phyloP scores from a whole-genome alignment of 1,139 yeast species.

The Geotrichum reessii region DNA sequence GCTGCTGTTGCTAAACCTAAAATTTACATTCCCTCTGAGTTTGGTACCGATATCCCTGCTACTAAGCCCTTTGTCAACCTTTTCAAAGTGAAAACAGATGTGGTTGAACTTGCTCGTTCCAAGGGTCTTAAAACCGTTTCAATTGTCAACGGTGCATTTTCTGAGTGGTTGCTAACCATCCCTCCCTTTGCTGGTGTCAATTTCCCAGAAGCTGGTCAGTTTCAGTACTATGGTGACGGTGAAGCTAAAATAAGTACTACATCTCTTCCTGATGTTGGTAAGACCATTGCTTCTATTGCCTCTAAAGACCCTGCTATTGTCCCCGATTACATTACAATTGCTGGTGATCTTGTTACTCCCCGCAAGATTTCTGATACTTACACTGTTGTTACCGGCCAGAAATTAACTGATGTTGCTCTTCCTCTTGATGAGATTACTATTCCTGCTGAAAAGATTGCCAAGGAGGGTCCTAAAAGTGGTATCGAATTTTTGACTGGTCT shows the following conservation, averaged over 20 bases:
- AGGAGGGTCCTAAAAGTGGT: conserved; percentile 7
- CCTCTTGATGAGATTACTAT: conserved; percentile 5
- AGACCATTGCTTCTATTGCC: conserved; percentile 41
- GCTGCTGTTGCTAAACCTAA: conserved; percentile 42
- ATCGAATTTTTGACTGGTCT: conserved; percentile 7
- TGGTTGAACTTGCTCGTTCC: conserved; percentile 40
- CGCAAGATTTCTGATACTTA: conserved; percentile 41
- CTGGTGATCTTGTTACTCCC: conserved; percentile 41
- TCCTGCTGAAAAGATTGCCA: conserved; percentile 8
- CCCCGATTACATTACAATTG: conserved; percentile 45
- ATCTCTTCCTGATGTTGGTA: conserved; percentile 46
- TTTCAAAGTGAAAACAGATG: conserved; percentile 40
- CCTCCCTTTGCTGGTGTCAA: conserved; percentile 37
- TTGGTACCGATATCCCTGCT: conserved; percentile 45
- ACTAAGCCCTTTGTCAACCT: conserved; percentile 35
- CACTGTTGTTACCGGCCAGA: conserved; percentile 41
- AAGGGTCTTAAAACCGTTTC: conserved; percentile 51
- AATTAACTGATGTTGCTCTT: conserved; percentile 29
- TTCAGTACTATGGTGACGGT: conserved; percentile 38
- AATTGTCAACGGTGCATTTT: conserved; percentile 44
- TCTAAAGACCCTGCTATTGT: conserved; percentile 40
- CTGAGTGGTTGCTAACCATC: conserved; percentile 27
- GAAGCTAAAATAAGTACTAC: conserved; percentile 37
- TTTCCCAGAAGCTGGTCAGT: conserved; percentile 17
- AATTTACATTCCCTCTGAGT: conserved; percentile 58